Evolutionary conservation across 345 rosid species (phyloP), one percentile per base, ranked within the genome.

Genomic region (Dimocarpus longan): DNA sequence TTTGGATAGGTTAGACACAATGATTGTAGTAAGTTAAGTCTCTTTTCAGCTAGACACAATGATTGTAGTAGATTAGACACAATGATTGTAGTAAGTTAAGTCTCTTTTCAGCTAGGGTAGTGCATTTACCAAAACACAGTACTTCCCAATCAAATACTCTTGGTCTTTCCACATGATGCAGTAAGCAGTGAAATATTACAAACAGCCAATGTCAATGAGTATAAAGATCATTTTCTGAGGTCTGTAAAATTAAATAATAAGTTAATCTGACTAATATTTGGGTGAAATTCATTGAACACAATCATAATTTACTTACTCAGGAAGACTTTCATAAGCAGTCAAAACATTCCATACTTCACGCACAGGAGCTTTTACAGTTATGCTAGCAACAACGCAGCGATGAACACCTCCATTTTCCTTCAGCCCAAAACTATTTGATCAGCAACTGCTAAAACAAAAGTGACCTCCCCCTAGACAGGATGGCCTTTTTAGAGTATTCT

Each of bases 331-430:
- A 76, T 95, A 95, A 82, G 93, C 87, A 68, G 98, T 93, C 82
- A 95, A 83, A 81, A 93, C 89, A 80, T 90, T 93, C 99, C 99
- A 95, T 72, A 95, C 98, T 84, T 93, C 96, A 68, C 88, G 91
- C 81, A 91, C 95, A 76, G 95, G 87, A 84, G 99, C 97, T 89
- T 92, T 95, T n/a, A 95, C 97, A 37, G 98, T 95, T 75, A 95
- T 93, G 89, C 97, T 95, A 78, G 96, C 99, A 74, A 91, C 74
- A 76, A 92, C 99, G 65, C 98, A 89, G 60, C 98, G 97, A 81
- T 95, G 99, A 82, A 90, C 97, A 65, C 98, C 98, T 70, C 98
- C 97, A 88, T 93, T 89, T 89, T 95, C 99, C 99, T 95, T 75
- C 89, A 89, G 78, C 83, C 65, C 80, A 77, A 88, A 86, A 81